Evolutionary conservation across 2,329 filamentous ascomycete species (phyloP).

Genomic region (Calycina marina): DNA sequence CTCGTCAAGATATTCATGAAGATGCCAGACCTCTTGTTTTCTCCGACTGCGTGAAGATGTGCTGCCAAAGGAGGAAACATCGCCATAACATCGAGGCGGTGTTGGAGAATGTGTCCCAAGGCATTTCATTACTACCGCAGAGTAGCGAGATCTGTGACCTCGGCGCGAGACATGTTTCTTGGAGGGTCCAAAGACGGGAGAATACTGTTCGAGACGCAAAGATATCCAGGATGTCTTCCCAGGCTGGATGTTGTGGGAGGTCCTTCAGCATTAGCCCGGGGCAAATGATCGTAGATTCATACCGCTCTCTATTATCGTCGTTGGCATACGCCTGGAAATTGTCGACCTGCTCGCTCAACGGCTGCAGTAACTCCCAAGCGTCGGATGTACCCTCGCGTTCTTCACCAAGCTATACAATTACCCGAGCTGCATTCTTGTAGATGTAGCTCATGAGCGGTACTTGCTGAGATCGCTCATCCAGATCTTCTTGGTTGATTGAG

Average conservation of each 20-base stretch:
- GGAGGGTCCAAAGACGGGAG: not conserved
- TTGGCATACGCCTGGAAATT: not conserved
- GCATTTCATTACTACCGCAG: too few relatives aligned
- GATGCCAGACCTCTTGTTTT: not conserved
- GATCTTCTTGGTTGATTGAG: slow-evolving; percentile 1
- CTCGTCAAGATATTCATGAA: not conserved
- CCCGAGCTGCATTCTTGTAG: not conserved
- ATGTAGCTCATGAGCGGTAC: slow-evolving; percentile 3
- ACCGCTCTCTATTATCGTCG: not conserved
- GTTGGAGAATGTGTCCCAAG: not conserved
- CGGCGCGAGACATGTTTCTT: not conserved
- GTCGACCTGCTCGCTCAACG: not conserved
- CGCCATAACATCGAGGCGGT: not conserved
- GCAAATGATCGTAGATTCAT: not conserved
- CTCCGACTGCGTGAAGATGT: not conserved
- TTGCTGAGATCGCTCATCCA: slow-evolving; percentile 1
- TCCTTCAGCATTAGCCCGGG: not conserved
- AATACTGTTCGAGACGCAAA: not conserved
- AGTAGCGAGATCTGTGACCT: too few relatives aligned
- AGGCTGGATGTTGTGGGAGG: not conserved
- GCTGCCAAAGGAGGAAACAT: not conserved
- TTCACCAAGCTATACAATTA: slow-evolving; percentile 3
- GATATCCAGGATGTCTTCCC: not conserved
- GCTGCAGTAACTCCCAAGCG: not conserved
- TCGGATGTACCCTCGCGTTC: not conserved